A percentile compares a stretch with the other conserved stretches of the same genome.
Evolutionary conservation across 805 yeast species (phyloP).

Genomic region (Cyberlindnera euphorbiae): DNA sequence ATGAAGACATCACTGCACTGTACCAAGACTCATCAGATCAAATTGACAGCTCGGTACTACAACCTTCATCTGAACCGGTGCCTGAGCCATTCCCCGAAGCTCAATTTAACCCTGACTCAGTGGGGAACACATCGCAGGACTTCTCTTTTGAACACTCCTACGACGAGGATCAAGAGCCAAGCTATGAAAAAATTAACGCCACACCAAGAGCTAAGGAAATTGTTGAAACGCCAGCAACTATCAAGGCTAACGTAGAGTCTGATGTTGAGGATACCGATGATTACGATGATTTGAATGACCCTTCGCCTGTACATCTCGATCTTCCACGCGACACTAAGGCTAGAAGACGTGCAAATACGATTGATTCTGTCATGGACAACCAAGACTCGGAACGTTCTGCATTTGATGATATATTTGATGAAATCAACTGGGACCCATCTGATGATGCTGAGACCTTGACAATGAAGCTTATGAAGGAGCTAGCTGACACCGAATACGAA

Average conservation of each 20-base stretch:
- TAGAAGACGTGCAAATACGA: slow-evolving; percentile 24
- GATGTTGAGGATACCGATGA: slow-evolving; percentile 21
- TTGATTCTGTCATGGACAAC: slow-evolving; percentile 31
- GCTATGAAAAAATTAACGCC: slow-evolving; percentile 8
- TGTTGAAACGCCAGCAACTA: slow-evolving; percentile 15
- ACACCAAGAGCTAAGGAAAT: slow-evolving; percentile 5
- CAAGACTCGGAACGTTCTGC: slow-evolving; percentile 22
- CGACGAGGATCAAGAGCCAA: slow-evolving; percentile 9
- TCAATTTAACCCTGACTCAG: background rate
- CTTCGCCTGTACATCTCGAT: slow-evolving; percentile 4
- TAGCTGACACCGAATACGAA: slow-evolving; percentile 56
- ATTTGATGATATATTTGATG: slow-evolving; percentile 67
- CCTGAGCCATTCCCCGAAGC: slow-evolving; percentile 6
- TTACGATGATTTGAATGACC: slow-evolving; percentile 15
- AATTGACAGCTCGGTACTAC: slow-evolving; percentile 7
- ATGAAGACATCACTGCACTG: slow-evolving; percentile 26
- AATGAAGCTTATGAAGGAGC: slow-evolving; percentile 51
- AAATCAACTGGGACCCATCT: slow-evolving; percentile 67
- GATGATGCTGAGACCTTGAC: slow-evolving; percentile 61
- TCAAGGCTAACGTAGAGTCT: slow-evolving; percentile 11
- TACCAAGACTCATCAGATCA: slow-evolving; percentile 15
- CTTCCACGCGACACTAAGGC: slow-evolving; percentile 8
- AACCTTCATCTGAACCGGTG: background rate
- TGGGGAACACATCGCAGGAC: slow-evolving; percentile 10
- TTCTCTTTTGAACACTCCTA: slow-evolving; percentile 20